These are phyloP conservation scores for Clonostachys rosea DNA, from an alignment of 2,329 filamentous ascomycete genomes.

Conservation along the genomic window DNA sequence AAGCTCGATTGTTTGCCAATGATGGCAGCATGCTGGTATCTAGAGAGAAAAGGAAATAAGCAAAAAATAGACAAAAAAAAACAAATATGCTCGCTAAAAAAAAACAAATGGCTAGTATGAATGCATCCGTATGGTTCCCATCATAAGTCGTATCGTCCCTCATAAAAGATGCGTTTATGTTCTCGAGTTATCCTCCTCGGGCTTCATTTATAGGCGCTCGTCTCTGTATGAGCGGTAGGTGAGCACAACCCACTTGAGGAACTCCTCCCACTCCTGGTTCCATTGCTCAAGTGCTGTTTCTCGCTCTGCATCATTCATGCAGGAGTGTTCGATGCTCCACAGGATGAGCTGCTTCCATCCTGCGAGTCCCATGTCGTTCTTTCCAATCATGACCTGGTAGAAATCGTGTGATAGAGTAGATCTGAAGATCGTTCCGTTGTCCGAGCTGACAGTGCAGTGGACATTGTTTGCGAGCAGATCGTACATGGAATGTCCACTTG, in stretches of 20 bases:
- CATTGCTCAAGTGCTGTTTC: conserved; percentile 35
- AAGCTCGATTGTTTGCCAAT: too few species aligned
- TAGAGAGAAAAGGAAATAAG: too few species aligned
- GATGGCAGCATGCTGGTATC: too few species aligned
- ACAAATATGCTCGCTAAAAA: too few species aligned
- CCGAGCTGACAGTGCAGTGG: conserved; percentile 69
- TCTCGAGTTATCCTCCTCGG: too few species aligned
- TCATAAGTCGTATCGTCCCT: too few species aligned
- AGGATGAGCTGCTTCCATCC: conserved; percentile 66
- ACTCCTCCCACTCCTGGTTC: conserved; percentile 51
- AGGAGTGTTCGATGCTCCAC: conserved; percentile 61
- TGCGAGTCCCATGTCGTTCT: conserved; percentile 59
- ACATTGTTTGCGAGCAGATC: conserved; percentile 66
- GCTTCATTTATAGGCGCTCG: too few species aligned
- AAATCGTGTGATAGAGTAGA: conserved; percentile 73
- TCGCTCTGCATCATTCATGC: conserved; percentile 38
- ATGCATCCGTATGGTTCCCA: too few species aligned
- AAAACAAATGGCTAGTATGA: too few species aligned
- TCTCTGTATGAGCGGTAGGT: conserved; percentile 16
- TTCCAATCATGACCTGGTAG: conserved; percentile 70
- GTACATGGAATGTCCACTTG: conserved; percentile 64
- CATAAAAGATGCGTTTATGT: too few species aligned
- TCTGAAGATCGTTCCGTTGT: conserved; percentile 70
- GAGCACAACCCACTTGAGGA: conserved; percentile 47
- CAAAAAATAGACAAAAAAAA: too few species aligned